phyloP scores from a whole-genome alignment of 2,329 filamentous ascomycete species.

The Trichoderma sp. region DNA sequence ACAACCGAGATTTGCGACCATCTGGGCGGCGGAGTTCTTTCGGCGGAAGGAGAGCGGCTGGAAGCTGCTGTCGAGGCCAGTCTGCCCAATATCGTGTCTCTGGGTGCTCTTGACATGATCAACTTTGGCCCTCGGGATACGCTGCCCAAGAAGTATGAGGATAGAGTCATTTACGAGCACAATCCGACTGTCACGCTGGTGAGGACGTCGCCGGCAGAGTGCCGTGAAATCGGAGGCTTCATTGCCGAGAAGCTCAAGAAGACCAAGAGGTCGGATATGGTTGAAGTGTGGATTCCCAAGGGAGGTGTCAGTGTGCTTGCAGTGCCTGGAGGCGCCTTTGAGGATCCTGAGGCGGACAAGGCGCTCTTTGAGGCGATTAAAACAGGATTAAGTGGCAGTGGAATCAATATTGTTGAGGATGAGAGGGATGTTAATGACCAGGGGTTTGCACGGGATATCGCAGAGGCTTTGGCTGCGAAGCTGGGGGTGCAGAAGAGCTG shows the following conservation, averaged over 20 bases:
- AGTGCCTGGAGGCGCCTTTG: slow-evolving; percentile 55
- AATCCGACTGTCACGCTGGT: slow-evolving; percentile 68
- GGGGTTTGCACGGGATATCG: slow-evolving; percentile 51
- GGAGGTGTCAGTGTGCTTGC: slow-evolving; percentile 65
- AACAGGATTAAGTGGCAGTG: slow-evolving; percentile 49
- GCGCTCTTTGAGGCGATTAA: slow-evolving; percentile 56
- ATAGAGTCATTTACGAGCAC: slow-evolving; percentile 61
- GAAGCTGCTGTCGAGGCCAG: slow-evolving; percentile 57
- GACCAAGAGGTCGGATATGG: slow-evolving; percentile 42
- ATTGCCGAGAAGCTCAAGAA: slow-evolving; percentile 56
- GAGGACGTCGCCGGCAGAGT: slow-evolving; percentile 62
- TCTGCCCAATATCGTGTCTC: slow-evolving; percentile 55
- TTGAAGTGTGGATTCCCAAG: slow-evolving; percentile 61
- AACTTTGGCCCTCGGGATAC: slow-evolving; percentile 62
- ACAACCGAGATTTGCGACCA: slow-evolving; percentile 69
- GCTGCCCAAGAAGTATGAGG: slow-evolving; percentile 56
- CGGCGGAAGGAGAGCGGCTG: slow-evolving; percentile 58
- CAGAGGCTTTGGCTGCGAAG: slow-evolving; percentile 42
- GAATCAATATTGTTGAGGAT: slow-evolving; percentile 53
- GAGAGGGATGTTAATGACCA: slow-evolving; percentile 56
- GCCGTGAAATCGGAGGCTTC: slow-evolving; percentile 53
- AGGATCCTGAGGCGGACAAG: slow-evolving; percentile 45
- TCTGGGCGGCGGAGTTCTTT: slow-evolving; percentile 63
- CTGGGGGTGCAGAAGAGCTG: slow-evolving; percentile 29
- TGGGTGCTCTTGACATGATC: slow-evolving; percentile 61